These are phyloP conservation scores for Thalassiosira profunda DNA, from an alignment of 108 stramenopile species.

Conservation along the genomic window DNA sequence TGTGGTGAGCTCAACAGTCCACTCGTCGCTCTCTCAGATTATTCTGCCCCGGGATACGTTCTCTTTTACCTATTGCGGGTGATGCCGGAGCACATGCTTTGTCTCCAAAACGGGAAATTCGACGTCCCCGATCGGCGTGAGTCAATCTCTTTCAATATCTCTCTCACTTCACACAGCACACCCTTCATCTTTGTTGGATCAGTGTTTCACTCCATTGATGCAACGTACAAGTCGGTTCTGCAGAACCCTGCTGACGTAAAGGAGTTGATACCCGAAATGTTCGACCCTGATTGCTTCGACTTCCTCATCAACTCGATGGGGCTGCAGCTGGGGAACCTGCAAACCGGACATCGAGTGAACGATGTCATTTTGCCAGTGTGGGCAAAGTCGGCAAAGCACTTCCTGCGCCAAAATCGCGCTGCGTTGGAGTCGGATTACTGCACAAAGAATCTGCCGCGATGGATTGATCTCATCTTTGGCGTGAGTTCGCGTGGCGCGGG, in stretches of 20 bases:
- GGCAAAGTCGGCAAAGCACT: conserved; percentile 91
- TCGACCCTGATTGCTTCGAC: conserved; percentile 81
- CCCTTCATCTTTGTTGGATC: no score
- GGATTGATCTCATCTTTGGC: conserved; percentile 99
- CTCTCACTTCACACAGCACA: no score
- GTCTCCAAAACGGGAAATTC: conserved; percentile 98
- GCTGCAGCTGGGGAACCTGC: conserved; percentile 93
- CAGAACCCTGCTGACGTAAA: conserved; percentile 97
- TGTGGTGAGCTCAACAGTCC: no score
- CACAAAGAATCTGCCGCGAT: conserved; percentile 82
- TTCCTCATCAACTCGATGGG: conserved; percentile 93
- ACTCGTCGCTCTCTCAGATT: no score
- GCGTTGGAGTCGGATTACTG: conserved; percentile 96
- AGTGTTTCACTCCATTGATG: conserved; percentile 86
- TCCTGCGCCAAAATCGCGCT: conserved; percentile 82
- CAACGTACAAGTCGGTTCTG: conserved; percentile 83
- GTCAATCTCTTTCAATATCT: no score
- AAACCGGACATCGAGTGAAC: conserved; percentile 86
- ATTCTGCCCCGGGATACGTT: conserved; percentile 98
- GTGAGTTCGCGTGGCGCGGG: conserved; percentile 87
- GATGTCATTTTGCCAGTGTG: conserved; percentile 94
- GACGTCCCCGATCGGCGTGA: conserved; percentile 97
- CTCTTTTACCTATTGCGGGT: conserved; percentile 95
- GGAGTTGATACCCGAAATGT: conserved; percentile 98
- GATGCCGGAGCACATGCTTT: conserved; percentile 98